phyloP scores from a whole-genome alignment of 768 basidiomycete species.

The Mycena alexandri region DNA sequence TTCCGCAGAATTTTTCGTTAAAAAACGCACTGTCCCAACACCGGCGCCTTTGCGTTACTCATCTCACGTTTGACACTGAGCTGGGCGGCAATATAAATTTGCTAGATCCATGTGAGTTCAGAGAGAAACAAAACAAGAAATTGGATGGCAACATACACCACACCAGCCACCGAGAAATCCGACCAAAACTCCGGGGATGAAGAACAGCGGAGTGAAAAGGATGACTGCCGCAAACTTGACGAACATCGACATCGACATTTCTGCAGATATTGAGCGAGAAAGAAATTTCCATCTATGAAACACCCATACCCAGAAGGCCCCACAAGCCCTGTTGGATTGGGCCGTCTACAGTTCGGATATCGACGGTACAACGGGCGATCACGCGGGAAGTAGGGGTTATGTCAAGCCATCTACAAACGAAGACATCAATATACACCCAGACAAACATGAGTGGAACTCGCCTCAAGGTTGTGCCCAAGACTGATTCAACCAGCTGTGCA shows the following conservation, averaged over 20 bases:
- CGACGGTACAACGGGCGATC: slow-evolving; percentile 62
- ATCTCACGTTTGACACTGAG: slow-evolving; percentile 45
- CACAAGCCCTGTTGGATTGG: slow-evolving; percentile 51
- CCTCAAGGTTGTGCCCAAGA: slow-evolving; percentile 62
- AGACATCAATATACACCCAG: not conserved
- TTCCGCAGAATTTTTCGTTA: not conserved
- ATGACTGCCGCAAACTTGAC: slow-evolving; percentile 49
- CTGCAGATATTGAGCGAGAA: slow-evolving; percentile 10
- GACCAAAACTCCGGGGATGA: slow-evolving; percentile 47
- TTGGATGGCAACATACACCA: slow-evolving; percentile 26
- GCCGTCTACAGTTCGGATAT: slow-evolving; percentile 51
- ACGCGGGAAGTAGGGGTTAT: slow-evolving; percentile 50
- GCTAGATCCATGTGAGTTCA: slow-evolving; percentile 3
- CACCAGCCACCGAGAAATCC: slow-evolving; percentile 49
- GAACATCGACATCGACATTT: slow-evolving; percentile 41
- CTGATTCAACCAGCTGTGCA: slow-evolving; percentile 50
- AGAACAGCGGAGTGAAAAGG: slow-evolving; percentile 46
- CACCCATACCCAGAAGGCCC: slow-evolving; percentile 47
- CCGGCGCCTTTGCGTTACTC: slow-evolving; percentile 44
- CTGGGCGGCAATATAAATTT: slow-evolving; percentile 46
- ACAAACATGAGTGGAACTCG: slow-evolving; percentile 30
- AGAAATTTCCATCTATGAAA: slow-evolving; percentile 42
- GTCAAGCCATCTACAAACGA: slow-evolving; percentile 44
- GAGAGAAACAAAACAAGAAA: not conserved
- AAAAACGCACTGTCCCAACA: slow-evolving; percentile 50